phyloP scores from a whole-genome alignment of 805 yeast genomes.

The Wickerhamiella azymoides region DNA sequence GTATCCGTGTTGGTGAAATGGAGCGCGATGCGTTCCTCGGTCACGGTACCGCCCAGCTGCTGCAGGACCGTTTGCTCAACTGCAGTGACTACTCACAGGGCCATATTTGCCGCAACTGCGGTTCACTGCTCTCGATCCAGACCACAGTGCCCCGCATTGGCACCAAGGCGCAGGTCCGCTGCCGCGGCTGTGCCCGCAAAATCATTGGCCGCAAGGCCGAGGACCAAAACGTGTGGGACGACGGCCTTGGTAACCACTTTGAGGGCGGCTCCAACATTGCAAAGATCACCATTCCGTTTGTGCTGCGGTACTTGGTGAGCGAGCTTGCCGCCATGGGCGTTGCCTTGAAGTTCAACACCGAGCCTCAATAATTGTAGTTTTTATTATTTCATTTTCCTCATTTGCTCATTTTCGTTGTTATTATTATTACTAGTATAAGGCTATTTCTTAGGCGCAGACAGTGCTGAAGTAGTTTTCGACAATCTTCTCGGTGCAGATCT shows the following conservation, averaged over 20 bases:
- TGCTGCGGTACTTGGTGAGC: conserved; percentile 83
- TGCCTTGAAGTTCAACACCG: conserved; percentile 76
- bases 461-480: background rate
- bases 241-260: conserved; percentile 84
- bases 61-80: conserved; percentile 89
- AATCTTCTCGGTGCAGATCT: background rate
- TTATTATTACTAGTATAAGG: background rate
- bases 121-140: conserved; percentile 81
- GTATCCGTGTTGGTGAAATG: conserved; percentile 99
- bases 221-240: conserved; percentile 71
- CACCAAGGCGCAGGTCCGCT: conserved; percentile 57
- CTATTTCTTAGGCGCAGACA: background rate
- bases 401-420: background rate
- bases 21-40: conserved; percentile 98
- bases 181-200: conserved; percentile 79
- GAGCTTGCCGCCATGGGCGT: conserved; percentile 98
- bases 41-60: conserved; percentile 89
- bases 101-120: conserved; percentile 81
- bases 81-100: conserved; percentile 94
- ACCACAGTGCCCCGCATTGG: conserved; percentile 86
- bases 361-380: conserved; percentile 28
- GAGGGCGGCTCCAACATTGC: conserved; percentile 91
- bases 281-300: conserved; percentile 92
- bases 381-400: background rate
- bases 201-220: conserved; percentile 34